Evolutionary conservation across 116 monocot species (phyloP).

Genomic region (Trichopus zeylanicus): DNA sequence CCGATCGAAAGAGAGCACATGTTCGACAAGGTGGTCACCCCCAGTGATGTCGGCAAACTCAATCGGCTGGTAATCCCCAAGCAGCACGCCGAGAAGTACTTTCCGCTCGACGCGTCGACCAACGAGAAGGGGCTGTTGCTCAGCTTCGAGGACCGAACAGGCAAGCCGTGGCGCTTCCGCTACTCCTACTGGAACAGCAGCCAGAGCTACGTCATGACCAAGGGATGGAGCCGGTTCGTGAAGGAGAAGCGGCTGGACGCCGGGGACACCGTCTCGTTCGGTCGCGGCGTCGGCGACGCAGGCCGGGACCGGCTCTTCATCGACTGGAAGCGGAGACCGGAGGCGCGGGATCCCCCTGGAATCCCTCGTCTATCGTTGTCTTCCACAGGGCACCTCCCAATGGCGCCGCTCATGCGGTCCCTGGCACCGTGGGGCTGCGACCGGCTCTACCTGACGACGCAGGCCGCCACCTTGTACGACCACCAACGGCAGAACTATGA

Average conservation of each 20-base stretch:
- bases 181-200: constrained; percentile 87
- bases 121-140: constrained; percentile 53
- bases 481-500: constrained; percentile 2
- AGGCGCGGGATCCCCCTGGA: background rate
- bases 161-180: constrained; percentile 68
- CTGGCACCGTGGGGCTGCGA: constrained; percentile 1
- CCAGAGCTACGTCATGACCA: constrained; percentile 86
- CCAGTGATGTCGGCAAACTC: constrained; percentile 65
- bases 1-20: constrained; percentile 42
- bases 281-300: constrained; percentile 30
- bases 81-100: constrained; percentile 55
- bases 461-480: too few species aligned
- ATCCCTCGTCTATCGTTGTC: constrained; percentile 5
- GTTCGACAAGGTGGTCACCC: constrained; percentile 72
- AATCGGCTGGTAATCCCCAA: constrained; percentile 71
- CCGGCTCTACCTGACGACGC: constrained; percentile 5
- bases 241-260: constrained; percentile 61
- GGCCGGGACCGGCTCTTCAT: constrained; percentile 35
- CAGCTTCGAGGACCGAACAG: constrained; percentile 51
- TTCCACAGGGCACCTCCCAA: background rate
- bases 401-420: constrained; percentile 2
- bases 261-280: constrained; percentile 50
- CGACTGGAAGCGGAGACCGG: constrained; percentile 38
- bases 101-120: constrained; percentile 28
- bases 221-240: constrained; percentile 68